Conservation (phyloP, 2,329 filamentous ascomycete genomes). For the Lanzia echinophila region DNA sequence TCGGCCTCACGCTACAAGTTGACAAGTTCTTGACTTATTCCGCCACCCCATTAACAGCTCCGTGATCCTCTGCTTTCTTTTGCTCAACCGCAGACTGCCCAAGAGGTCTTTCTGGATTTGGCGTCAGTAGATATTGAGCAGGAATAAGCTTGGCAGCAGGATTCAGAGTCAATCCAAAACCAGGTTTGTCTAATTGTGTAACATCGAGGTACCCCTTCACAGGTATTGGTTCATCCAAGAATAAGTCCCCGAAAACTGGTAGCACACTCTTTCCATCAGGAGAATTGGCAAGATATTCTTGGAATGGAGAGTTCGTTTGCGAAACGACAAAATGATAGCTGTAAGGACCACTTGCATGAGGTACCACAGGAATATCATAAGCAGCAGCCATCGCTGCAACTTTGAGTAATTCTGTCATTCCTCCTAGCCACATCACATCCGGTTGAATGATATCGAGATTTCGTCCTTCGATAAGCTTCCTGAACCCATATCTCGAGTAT, state of each 20-base stretch:
- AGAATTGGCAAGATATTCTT: conserved; percentile 92
- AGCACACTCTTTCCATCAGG: conserved; percentile 83
- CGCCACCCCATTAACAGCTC: conserved; percentile 31
- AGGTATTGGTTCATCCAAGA: conserved; percentile 85
- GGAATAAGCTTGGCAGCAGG: conserved; percentile 70
- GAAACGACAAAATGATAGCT: conserved; percentile 95
- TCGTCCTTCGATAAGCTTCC: conserved; percentile 84
- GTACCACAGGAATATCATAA: conserved; percentile 90
- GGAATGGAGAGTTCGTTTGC: conserved; percentile 88
- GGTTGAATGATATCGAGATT: conserved; percentile 93
- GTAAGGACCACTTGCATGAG: conserved; percentile 90
- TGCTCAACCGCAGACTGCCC: conserved; percentile 22
- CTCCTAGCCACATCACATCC: conserved; percentile 96
- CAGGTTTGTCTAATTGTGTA: conserved; percentile 76
- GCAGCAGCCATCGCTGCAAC: conserved; percentile 83
- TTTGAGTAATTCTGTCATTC: conserved; percentile 85
- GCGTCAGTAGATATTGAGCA: conserved; percentile 64
- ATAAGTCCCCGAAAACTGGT: conserved; percentile 88
- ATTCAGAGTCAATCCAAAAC: conserved; percentile 84
- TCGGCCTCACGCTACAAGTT: conserved; percentile 9
- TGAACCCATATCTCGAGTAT: conserved; percentile 90
- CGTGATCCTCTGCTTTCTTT: conserved; percentile 23
- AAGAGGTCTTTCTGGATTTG: conserved; percentile 47
- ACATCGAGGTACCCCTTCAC: conserved; percentile 74
- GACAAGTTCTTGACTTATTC: conserved; percentile 22